Evolutionary conservation across 2,329 filamentous ascomycete species (phyloP).

Genomic region (Raffaelea ambrosiae): DNA sequence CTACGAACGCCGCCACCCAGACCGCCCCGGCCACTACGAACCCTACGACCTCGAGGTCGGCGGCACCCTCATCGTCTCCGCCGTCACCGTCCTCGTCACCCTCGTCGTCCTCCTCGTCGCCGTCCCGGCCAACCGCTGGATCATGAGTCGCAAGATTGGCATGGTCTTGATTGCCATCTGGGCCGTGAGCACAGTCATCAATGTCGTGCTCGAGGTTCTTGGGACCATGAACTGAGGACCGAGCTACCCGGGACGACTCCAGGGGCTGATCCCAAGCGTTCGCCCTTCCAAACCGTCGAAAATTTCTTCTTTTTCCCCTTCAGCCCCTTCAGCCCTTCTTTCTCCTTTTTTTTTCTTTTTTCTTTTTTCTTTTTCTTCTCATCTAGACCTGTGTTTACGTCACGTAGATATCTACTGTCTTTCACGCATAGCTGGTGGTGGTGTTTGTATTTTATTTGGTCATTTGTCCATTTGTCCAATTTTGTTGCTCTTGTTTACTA

Average conservation of each 20-base stretch:
- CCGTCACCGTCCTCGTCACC: constrained; percentile 73
- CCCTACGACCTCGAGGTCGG: constrained; percentile 79
- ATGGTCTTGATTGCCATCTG: constrained; percentile 73
- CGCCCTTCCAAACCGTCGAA: background rate
- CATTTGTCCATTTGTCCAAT: background rate
- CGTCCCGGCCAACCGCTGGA: constrained; percentile 80
- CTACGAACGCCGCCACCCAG: constrained; percentile 58
- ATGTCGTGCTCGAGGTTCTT: constrained; percentile 68
- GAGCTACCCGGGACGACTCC: background rate
- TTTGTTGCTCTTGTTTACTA: too few species aligned
- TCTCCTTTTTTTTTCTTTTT: background rate
- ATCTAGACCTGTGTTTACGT: background rate
- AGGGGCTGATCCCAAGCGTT: background rate
- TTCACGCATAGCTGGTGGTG: background rate
- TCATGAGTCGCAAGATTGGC: constrained; percentile 75
- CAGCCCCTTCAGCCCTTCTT: background rate
- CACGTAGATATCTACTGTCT: background rate
- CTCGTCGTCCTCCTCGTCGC: constrained; percentile 68
- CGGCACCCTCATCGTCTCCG: constrained; percentile 76
- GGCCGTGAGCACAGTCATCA: constrained; percentile 69
- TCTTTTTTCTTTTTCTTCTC: background rate
- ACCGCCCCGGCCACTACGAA: constrained; percentile 55
- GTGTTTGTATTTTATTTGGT: background rate
- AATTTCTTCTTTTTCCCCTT: background rate
- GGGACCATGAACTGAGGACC: constrained; percentile 32